These are phyloP conservation scores for Hypoxylon sp. DNA, from an alignment of 2,329 filamentous ascomycete species.

Conservation along the genomic window DNA sequence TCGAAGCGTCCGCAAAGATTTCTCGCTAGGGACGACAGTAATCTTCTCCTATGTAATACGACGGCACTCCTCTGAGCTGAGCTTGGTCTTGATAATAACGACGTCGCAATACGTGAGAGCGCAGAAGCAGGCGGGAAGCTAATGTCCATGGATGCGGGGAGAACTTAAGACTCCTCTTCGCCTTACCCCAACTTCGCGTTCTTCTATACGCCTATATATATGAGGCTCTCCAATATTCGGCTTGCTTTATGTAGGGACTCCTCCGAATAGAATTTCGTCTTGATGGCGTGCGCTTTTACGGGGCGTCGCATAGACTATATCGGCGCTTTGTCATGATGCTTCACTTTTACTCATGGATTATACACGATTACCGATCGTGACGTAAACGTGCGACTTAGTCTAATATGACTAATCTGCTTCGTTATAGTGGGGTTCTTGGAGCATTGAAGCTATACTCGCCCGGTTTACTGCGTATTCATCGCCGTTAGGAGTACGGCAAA, in stretches of 20 bases:
- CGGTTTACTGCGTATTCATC: too few species aligned
- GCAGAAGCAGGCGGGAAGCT: constrained; percentile 3
- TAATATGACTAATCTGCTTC: constrained; percentile 1
- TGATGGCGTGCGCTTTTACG: constrained; percentile 21
- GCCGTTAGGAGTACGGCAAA: not conserved
- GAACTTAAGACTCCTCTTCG: not conserved
- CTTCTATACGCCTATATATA: not conserved
- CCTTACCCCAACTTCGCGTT: constrained; percentile 3
- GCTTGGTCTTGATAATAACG: not conserved
- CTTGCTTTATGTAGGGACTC: constrained; percentile 1
- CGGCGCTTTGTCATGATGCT: constrained; percentile 34
- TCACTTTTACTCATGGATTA: constrained; percentile 26
- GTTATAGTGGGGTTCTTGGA: not conserved
- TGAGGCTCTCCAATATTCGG: constrained; percentile 2
- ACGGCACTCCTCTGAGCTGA: not conserved
- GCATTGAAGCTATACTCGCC: not conserved
- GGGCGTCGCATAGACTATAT: not conserved
- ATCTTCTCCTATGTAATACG: not conserved
- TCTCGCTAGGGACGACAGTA: constrained; percentile 1
- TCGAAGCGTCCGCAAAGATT: not conserved
- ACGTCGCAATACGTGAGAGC: constrained; percentile 19
- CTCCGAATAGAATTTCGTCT: constrained; percentile 6
- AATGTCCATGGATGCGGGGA: constrained; percentile 33
- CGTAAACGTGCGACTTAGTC: constrained; percentile 38
- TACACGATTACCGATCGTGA: constrained; percentile 47